Base-by-base conservation (phyloP, 2,329 filamentous ascomycete species). In the Colletotrichum euphorbiae region DNA sequence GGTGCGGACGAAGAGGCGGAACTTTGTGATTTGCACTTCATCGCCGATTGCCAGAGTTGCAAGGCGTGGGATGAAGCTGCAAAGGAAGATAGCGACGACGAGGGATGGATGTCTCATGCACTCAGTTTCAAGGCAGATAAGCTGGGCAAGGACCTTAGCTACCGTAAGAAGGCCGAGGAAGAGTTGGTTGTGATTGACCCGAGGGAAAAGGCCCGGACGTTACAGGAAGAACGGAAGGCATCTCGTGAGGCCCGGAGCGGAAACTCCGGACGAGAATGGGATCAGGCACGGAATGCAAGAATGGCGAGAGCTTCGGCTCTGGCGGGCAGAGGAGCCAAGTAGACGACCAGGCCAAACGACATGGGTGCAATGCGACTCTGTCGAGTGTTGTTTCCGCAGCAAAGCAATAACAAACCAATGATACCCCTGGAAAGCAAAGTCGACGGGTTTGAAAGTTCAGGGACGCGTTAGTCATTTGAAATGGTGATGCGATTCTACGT, bases 181-280 rank as follows among this genome's bases (percentile, higher is more conserved):
- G 93, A 98, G 74, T 79, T 97, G 48, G 88, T 97, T 51, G 94
- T 98, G 3, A 98, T 98, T 78, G 96, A 99, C 81, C 94, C 94
- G 1, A 84, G 93, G 64, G 93, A 94, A 77, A 93, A 93, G 77
- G 91, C 92, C 50, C 90, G 88, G 76, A 91, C 91, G 43, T 83
- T 97, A 43, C 85, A 89, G 75, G 87, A 90, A 69, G 87, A 88
- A 74, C 89, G 87, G 76, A 88, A 82, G 72, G 85, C 85, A 11
- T 85, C 87, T 71, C 84, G 86, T 69, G 89, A 89, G 38, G 82
- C 81, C 15, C 81, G 82, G 69, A 78, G 82, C 33, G 85, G 84
- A 21, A 78, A 77, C 45, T 83, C 82, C 48, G 84, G 86, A n/a
- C 82, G 86, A 67, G 83, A 84, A 40, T 88, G 88, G 87, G 87